Base-by-base conservation (phyloP, 805 yeast genomes). In the Komagataella kurtzmanii region DNA sequence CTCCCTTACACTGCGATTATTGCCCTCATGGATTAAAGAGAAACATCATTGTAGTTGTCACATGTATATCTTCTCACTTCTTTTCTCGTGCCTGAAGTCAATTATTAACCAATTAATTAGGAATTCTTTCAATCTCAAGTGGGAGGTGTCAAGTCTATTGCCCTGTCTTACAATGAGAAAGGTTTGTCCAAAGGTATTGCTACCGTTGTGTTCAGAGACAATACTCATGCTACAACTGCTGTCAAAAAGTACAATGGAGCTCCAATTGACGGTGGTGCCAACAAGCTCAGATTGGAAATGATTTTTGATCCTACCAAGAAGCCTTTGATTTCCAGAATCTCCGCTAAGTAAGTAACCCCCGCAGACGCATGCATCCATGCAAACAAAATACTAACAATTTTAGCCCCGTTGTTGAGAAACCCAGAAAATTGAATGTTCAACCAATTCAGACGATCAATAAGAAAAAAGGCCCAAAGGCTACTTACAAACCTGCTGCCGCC, bases 121-220 rank as follows among this genome's bases (percentile, higher is more conserved):
- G 95, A 88, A 70, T 93, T 88, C 70, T 90, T 93, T 70, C 78
- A 81, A 61, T 74, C 84, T 54, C 88, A 86, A 70, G 79, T 93
- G 58, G 99, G 99, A 59, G 87, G 89, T 57, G 88, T 91, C 60
- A 73, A 71, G 58, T 75, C 76, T 56, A 83, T 86, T 65, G 72
- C 79, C 51, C 76, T 88, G 62, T 76, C 83, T 60, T 93, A 86
- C 75, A 88, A 88, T 65, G 88, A 83, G 69, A 81, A 77, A 65
- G 99, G 98, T 51, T 81, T 81, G 68, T 88, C 95, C 57, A 85
- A 85, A 56, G 99, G 99, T 69, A 79, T 82, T 72, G 96, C 96
- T 56, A 88, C 93, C 53, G 79, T 93, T 61, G 74, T 83, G 54
- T 93, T 93, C 75, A 80, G 72, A 63, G 73, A 75, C 54, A 66